Base-by-base conservation (phyloP, 1,139 yeast genomes). In the Pneumocystis canis region DNA sequence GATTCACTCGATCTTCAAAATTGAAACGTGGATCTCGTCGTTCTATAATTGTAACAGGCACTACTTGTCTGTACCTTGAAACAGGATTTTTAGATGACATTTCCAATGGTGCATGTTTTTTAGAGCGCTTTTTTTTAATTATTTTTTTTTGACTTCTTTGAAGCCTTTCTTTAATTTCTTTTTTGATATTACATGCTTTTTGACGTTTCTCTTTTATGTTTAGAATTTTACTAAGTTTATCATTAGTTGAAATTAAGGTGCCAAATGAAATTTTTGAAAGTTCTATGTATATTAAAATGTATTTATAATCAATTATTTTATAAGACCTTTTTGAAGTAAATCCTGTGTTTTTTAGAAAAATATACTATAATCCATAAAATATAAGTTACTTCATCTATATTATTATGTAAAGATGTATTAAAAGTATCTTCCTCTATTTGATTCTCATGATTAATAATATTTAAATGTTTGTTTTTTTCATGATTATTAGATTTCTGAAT, bases 1-100 rank as follows among this genome's bases (percentile, higher is more conserved):
- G 92, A 0, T 95, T 87, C 69, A 83, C 85, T 64, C 97, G 97
- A 67, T 84, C 82, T 0, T 96, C 89, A 0, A 94, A 81, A 73
- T 90, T 96, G 72, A 92, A 92, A 68, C 98, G 79, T 40, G 94
- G 84, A 75, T 92, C 98, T 62, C 82, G 79, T 30, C 68, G 61
- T 16, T 64, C 63, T 20, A 65, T 63, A 56, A 63, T 66, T 25
- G 67, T 63, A 3, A 66, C 66, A 30, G 67, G 68, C 20, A 67
- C 63, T 1, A 68, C 67, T 57, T 69, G 66, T 18, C 71, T 65
- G 30, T 60, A 59, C 33, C 70, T 61, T 11, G 66, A 61, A 11
- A 69, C 70, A 2, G 68, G 66, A 28, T 59, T 59, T 60, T 69
- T 68, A 9, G 68, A 63, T 2, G 69, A 66, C 18, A 67, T 33